phyloP scores from a whole-genome alignment of 371 early-diverging fungal species.

The Apophysomyces trapeziformis region DNA sequence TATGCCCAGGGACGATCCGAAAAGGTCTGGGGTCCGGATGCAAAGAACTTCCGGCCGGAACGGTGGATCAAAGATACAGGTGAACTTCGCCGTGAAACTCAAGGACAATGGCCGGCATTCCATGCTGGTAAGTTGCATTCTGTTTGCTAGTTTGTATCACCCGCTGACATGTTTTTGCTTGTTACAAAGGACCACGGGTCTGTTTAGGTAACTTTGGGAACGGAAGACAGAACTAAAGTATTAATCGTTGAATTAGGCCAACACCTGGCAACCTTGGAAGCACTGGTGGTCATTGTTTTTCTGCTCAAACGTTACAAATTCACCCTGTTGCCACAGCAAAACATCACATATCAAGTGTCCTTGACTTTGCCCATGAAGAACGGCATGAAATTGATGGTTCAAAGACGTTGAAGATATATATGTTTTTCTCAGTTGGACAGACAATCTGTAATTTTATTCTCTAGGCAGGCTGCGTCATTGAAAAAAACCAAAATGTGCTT shows the following conservation, averaged over 20 bases:
- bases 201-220: constrained; percentile 18
- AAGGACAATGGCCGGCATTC: constrained; percentile 50
- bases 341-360: constrained; percentile 31
- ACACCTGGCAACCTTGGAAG: constrained; percentile 45
- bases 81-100: constrained; percentile 30
- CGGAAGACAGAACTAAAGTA: too few relatives aligned
- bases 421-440: too few relatives aligned
- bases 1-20: constrained; percentile 60
- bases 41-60: constrained; percentile 60
- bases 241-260: constrained; percentile 5
- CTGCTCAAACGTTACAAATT: constrained; percentile 40
- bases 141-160: background rate
- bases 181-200: constrained; percentile 17
- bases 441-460: too few relatives aligned
- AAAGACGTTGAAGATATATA: background rate
- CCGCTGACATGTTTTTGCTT: background rate
- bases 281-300: constrained; percentile 33
- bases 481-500: too few relatives aligned
- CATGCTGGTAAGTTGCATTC: constrained; percentile 50
- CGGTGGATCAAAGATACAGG: constrained; percentile 55
- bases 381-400: constrained; percentile 37
- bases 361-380: constrained; percentile 50
- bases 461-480: too few relatives aligned
- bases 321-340: constrained; percentile 37
- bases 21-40: constrained; percentile 65